Conservation (phyloP, 768 basidiomycete species). For the Boletus tomentosulus region DNA sequence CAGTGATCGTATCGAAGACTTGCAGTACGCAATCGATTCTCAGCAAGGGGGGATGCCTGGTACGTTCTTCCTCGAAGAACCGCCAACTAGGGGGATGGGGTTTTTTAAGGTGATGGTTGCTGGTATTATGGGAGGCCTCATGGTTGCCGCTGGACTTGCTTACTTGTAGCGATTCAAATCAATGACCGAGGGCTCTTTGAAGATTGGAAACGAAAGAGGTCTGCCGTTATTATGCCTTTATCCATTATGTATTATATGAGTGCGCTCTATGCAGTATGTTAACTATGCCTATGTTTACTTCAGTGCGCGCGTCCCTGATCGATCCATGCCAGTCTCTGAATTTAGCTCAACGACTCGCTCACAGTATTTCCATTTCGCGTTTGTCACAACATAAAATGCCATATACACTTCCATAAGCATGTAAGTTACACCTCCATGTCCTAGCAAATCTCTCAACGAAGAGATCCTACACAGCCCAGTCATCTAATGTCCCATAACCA, state of each 20-base stretch:
- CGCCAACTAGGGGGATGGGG: conserved; percentile 13
- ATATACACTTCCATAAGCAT: not conserved
- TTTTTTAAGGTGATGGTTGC: conserved; percentile 33
- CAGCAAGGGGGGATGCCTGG: conserved; percentile 32
- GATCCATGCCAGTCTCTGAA: not conserved
- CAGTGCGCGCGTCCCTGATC: not conserved
- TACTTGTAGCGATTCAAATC: conserved; percentile 30
- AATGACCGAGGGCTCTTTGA: not conserved
- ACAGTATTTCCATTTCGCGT: too few relatives aligned
- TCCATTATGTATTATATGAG: conserved; percentile 11
- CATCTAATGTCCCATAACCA: conserved; percentile 43
- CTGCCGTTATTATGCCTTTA: conserved; percentile 5
- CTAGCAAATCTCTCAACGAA: not conserved
- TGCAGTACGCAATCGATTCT: conserved; percentile 30
- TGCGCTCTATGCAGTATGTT: conserved; percentile 2
- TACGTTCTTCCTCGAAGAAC: conserved; percentile 20
- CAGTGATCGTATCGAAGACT: conserved; percentile 31
- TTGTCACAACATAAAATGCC: not conserved
- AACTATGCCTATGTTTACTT: conserved; percentile 16
- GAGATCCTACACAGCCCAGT: conserved; percentile 47
- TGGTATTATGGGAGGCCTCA: conserved; percentile 31
- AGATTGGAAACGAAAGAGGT: not conserved
- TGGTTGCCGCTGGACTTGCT: conserved; percentile 28
- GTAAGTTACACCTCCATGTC: not conserved
- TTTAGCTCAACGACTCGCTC: too few relatives aligned